phyloP scores from a whole-genome alignment of 305 asterid species.

The Fraxinus latifolia region DNA sequence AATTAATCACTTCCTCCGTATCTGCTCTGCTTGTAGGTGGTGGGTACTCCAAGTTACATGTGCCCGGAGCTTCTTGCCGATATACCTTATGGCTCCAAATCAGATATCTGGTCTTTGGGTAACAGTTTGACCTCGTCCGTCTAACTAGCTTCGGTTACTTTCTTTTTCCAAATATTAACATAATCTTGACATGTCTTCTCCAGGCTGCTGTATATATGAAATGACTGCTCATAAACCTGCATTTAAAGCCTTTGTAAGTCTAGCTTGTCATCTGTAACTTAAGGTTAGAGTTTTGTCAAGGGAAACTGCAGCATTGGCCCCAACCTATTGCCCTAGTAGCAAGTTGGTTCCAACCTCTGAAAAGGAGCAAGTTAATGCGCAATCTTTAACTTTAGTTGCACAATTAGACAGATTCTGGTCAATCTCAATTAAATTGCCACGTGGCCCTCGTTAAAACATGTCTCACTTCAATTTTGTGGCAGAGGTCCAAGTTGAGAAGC shows the following conservation, averaged over 20 bases:
- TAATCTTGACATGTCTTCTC: constrained; percentile 9
- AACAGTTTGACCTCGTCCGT: constrained; percentile 9
- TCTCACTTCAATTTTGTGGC: neutral
- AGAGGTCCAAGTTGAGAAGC: neutral
- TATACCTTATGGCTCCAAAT: constrained; percentile 95
- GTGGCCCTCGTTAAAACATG: neutral
- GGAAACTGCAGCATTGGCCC: neutral
- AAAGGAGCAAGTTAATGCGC: neutral
- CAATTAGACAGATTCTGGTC: neutral
- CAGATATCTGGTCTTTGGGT: constrained; percentile 99
- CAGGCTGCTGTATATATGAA: constrained; percentile 95
- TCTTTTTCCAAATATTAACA: constrained; percentile 14
- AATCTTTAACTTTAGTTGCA: neutral
- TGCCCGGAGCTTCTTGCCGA: constrained; percentile 99
- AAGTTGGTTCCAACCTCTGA: neutral
- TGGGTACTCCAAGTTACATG: constrained; percentile 99
- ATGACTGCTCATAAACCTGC: constrained; percentile 85
- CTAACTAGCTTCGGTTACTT: constrained; percentile 14
- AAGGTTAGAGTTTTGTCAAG: neutral
- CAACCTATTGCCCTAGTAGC: neutral
- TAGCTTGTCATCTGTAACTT: neutral
- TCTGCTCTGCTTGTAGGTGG: constrained; percentile 53
- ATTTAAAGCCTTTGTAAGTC: constrained; percentile 94
- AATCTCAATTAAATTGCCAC: neutral
- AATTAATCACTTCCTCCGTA: neutral